Conservation (phyloP, 352 stramenopile genomes). For the Phytophthora fragariae region DNA sequence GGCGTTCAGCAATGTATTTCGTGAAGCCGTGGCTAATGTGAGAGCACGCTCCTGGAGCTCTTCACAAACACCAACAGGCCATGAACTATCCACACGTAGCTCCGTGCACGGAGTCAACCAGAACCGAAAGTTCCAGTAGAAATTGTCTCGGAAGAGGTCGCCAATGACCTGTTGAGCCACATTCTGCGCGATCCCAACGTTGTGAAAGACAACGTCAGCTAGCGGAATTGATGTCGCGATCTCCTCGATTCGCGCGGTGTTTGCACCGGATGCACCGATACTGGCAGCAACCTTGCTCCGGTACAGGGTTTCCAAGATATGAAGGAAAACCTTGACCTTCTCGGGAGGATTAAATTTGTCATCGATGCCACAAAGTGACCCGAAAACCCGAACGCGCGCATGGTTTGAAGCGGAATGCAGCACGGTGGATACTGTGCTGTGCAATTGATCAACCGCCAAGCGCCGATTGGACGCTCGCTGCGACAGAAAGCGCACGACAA, state of each 20-base stretch:
- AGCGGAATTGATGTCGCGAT: conserved; percentile 30
- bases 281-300: conserved; percentile 55
- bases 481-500: conserved; percentile 65
- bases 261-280: conserved; percentile 20
- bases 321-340: conserved; percentile 72
- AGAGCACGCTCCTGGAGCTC: conserved; percentile 73
- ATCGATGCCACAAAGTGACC: conserved; percentile 64
- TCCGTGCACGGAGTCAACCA: conserved; percentile 69
- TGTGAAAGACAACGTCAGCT: conserved; percentile 74
- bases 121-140: conserved; percentile 85
- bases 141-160: conserved; percentile 79
- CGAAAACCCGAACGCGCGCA: conserved; percentile 64
- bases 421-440: conserved; percentile 58
- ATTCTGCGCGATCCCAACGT: conserved; percentile 65
- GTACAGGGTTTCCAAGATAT: conserved; percentile 69
- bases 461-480: conserved; percentile 57
- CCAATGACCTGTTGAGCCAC: conserved; percentile 62
- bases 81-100: conserved; percentile 59
- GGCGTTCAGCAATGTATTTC: conserved; percentile 61
- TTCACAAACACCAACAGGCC: conserved; percentile 52
- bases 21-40: conserved; percentile 49
- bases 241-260: conserved; percentile 40
- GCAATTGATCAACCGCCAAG: conserved; percentile 64
- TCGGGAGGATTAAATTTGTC: conserved; percentile 74
- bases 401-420: conserved; percentile 58